Evolutionary conservation across 2,329 filamentous ascomycete species (phyloP).

Genomic region (Scolecobasidium constrictum): DNA sequence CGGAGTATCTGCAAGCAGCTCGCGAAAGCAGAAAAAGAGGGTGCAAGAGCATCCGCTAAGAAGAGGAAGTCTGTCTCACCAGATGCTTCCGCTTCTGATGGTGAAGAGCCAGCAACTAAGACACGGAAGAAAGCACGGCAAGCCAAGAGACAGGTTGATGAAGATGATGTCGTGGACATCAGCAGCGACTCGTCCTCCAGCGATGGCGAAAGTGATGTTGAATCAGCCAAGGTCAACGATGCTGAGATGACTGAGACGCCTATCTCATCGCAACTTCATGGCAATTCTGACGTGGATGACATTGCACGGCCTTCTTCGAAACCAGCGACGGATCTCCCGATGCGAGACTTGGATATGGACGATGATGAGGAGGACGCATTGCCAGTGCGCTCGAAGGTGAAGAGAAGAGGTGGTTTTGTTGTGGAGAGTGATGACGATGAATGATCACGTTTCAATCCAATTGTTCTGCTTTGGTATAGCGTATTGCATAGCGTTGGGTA

Average conservation of each 20-base stretch:
- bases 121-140: not conserved
- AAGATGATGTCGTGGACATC: conserved; percentile 10
- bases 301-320: not conserved
- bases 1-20: conserved; percentile 8
- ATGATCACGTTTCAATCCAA: too few relatives aligned
- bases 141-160: conserved; percentile 2
- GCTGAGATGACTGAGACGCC: conserved; percentile 28
- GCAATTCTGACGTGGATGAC: not conserved
- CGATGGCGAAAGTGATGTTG: conserved; percentile 16
- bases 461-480: too few relatives aligned
- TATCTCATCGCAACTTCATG: conserved; percentile 23
- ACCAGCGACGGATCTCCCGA: not conserved
- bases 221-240: conserved; percentile 19
- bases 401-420: conserved; percentile 31
- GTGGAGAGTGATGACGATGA: conserved; percentile 28
- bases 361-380: conserved; percentile 27
- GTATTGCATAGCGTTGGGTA: too few relatives aligned
- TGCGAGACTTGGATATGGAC: conserved; percentile 14
- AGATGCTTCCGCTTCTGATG: not conserved
- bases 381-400: conserved; percentile 22
- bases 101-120: not conserved
- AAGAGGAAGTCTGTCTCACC: conserved; percentile 8
- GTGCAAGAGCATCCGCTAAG: not conserved
- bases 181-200: conserved; percentile 6
- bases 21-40: conserved; percentile 4